Percentiles rank a stretch among this genome's conserved stretches.
phyloP scores from a whole-genome alignment of 1,284 basidiomycete genomes.

The Pseudozyma sp. region DNA sequence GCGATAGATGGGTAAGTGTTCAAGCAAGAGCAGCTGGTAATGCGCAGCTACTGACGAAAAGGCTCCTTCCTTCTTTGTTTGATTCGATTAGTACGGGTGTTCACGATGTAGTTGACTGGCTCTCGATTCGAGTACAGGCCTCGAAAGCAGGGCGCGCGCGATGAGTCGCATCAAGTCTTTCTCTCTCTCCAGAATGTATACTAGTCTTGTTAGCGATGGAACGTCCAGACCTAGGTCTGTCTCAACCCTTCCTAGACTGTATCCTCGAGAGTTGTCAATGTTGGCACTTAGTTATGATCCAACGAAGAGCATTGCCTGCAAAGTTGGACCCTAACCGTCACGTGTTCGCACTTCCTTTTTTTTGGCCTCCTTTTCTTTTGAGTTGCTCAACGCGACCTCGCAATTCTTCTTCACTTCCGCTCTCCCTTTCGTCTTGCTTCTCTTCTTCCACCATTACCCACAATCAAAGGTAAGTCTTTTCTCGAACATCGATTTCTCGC shows the following conservation, averaged over 20 bases:
- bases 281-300: neutral
- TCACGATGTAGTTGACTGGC: conserved; percentile 41
- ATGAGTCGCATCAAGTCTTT: conserved; percentile 2
- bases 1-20: conserved; percentile 41
- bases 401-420: neutral
- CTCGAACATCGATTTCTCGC: neutral
- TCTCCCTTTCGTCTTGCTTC: neutral
- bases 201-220: no score
- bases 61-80: no score
- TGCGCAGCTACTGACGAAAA: neutral
- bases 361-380: conserved; percentile 12
- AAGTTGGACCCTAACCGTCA: conserved; percentile 9
- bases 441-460: conserved; percentile 33
- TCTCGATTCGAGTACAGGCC: conserved; percentile 28
- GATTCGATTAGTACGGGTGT: conserved; percentile 25
- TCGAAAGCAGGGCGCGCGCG: conserved; percentile 12
- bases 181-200: neutral
- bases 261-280: no score
- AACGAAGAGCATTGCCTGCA: neutral
- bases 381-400: neutral
- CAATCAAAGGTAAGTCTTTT: conserved; percentile 12
- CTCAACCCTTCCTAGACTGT: no score
- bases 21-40: neutral
- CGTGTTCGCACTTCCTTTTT: conserved; percentile 10
- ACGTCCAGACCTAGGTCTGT: no score